Evolutionary conservation across 306 rosid genomes (phyloP).

Genomic region (Vigna radiata): DNA sequence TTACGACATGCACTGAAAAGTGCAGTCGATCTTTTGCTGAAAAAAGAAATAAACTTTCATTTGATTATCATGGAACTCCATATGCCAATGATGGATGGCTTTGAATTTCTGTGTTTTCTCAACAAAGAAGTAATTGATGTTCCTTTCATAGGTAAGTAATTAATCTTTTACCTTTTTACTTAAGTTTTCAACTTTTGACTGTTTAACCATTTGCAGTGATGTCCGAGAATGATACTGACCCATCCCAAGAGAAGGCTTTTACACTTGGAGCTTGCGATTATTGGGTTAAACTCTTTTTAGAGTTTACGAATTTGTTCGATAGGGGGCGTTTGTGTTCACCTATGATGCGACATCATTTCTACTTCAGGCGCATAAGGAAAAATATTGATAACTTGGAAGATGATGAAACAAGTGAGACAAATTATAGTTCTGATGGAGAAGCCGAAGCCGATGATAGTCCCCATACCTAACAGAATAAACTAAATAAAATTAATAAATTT

Average conservation of each 20-base stretch:
- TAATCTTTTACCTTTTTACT: not conserved
- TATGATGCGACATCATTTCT: too few relatives aligned
- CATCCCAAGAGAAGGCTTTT: constrained; percentile 53
- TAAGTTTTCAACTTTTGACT: not conserved
- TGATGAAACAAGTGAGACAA: too few relatives aligned
- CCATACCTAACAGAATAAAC: too few relatives aligned
- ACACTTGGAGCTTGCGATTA: constrained; percentile 67
- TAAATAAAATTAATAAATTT: too few relatives aligned
- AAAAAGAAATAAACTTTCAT: constrained; percentile 56
- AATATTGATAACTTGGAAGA: too few relatives aligned
- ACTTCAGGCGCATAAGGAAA: too few relatives aligned
- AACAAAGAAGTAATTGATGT: constrained; percentile 58
- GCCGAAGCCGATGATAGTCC: too few relatives aligned
- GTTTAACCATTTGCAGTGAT: constrained; percentile 52
- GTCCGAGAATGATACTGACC: constrained; percentile 58
- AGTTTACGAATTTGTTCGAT: too few relatives aligned
- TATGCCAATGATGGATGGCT: constrained; percentile 72
- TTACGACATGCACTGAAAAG: constrained; percentile 46
- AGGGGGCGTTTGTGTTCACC: too few relatives aligned
- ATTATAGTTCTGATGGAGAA: too few relatives aligned
- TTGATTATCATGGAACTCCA: constrained; percentile 65
- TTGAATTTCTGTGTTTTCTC: constrained; percentile 54
- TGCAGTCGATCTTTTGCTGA: constrained; percentile 60
- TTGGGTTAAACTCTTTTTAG: constrained; percentile 54
- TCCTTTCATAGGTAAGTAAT: constrained; percentile 67